Base-by-base conservation (phyloP, 1,284 basidiomycete species). In the Leccinum solheimii region DNA sequence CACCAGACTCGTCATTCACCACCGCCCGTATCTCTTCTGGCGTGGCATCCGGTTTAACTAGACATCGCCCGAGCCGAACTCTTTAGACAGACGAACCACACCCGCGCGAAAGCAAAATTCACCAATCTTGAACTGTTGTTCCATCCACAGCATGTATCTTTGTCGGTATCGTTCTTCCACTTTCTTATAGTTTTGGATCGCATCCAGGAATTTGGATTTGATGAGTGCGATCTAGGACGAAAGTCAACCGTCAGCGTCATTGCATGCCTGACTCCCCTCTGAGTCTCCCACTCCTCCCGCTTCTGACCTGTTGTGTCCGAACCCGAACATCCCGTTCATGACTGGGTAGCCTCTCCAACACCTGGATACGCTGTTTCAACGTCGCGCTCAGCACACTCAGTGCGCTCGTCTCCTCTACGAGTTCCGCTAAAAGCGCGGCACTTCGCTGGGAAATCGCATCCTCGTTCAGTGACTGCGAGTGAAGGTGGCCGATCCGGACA, bases 1-100 rank as follows among this genome's bases (percentile, higher is more conserved):
- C 86, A 58, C 86, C 86, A 60, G 88, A 86, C 66, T 95, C 90
- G 72, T 96, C 92, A 62, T 92, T 88, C 30, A 96, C 90, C 34
- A 94, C 91, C n/a, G 93, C 89, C 66, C 84, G 83, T 68, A 99
- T 83, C 77, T 99, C 97, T 64, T 95, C 93, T 3, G 92, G 91
- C 5, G 94, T 87, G 8, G 97, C 97, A 77, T 97, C 91, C 21
- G 96, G 97, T 78, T 97, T 98, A 64, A 97, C 95, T 88, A 51
- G n/a, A 66, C 0, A 61, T 19, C 10, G 32, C 5, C 32, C 32
- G 11, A 62, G 43, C 60, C 60, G 56, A 45, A 5, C 27, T 21
- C 43, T 11, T 45, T 45, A 45, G 50, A 16, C 13, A 56, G 16
- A 58, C 26, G 32, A 23, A 32, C 8, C 62, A 36, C 55, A 34